Conservation (phyloP, 345 rosid species). For the Brassica incana region DNA sequence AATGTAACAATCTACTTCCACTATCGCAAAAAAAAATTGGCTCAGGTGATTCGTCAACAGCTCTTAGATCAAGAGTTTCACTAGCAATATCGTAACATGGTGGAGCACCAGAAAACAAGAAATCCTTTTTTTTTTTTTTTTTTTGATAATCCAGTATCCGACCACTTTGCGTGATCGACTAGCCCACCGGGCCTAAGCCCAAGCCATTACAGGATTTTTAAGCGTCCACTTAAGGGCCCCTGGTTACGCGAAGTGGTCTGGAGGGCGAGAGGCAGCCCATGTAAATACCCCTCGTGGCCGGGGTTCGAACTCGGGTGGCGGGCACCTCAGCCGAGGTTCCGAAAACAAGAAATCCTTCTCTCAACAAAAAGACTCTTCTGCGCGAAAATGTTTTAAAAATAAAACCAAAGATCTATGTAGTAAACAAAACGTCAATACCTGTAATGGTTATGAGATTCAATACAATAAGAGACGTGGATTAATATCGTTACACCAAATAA, state of each 20-base stretch:
- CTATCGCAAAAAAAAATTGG: background rate
- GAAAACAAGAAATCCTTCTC: background rate
- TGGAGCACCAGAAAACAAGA: background rate
- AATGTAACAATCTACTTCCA: background rate
- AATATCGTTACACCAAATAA: conserved; percentile 3
- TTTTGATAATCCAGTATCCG: too few relatives aligned
- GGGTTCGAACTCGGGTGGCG: too few relatives aligned
- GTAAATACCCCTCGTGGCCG: too few relatives aligned
- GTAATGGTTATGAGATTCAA: background rate
- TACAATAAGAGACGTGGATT: background rate
- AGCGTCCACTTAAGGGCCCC: too few relatives aligned
- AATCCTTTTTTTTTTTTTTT: background rate
- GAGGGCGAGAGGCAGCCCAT: too few relatives aligned
- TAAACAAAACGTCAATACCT: background rate
- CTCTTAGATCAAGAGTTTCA: background rate
- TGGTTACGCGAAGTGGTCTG: too few relatives aligned
- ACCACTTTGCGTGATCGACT: too few relatives aligned
- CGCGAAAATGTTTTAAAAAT: background rate
- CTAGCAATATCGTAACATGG: background rate
- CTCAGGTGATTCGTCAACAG: background rate
- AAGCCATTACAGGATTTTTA: too few relatives aligned
- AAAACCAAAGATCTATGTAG: background rate
- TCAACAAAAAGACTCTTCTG: background rate
- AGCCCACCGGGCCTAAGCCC: too few relatives aligned
- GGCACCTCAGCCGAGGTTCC: too few relatives aligned